Conservation (phyloP, 2,329 filamentous ascomycete species). For the Aspergillus nomiae region DNA sequence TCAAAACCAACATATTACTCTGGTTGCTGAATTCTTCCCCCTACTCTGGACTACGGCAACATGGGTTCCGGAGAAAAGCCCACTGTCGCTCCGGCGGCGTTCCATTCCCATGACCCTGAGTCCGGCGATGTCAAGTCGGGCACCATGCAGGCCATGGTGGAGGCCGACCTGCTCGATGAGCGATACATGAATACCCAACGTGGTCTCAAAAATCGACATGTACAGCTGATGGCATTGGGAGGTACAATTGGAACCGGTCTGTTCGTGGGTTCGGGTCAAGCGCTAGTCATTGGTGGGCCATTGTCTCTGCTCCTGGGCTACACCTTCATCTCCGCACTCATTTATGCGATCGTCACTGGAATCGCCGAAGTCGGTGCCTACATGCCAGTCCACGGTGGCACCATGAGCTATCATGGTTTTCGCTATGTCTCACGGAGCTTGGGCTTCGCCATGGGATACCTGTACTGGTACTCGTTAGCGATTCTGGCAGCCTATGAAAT, state of each 20-base stretch:
- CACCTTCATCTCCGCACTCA: constrained; percentile 49
- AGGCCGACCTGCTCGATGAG: constrained; percentile 42
- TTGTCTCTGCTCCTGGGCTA: constrained; percentile 57
- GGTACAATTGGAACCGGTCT: constrained; percentile 60
- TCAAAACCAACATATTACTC: background rate
- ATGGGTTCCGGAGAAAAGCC: constrained; percentile 15
- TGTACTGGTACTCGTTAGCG: constrained; percentile 52
- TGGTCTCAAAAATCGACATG: constrained; percentile 46
- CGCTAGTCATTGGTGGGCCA: constrained; percentile 55
- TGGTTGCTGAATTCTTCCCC: background rate
- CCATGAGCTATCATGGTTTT: constrained; percentile 47
- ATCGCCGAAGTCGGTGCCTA: constrained; percentile 46
- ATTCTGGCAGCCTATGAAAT: constrained; percentile 61
- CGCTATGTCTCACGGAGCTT: constrained; percentile 46
- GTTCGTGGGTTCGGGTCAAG: constrained; percentile 57
- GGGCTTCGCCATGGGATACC: constrained; percentile 46
- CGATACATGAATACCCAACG: constrained; percentile 44
- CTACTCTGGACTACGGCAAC: background rate
- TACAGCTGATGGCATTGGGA: constrained; percentile 55
- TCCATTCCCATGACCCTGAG: constrained; percentile 7
- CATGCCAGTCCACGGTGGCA: constrained; percentile 47
- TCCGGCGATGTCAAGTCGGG: constrained; percentile 20
- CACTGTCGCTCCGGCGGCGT: constrained; percentile 1
- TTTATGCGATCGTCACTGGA: constrained; percentile 52
- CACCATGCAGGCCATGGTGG: constrained; percentile 37